A percentile compares a stretch with the other conserved stretches of the same genome.
These are phyloP conservation scores for Nitzschia sp. DNA, from an alignment of 108 stramenopile genomes.

Conservation along the genomic window DNA sequence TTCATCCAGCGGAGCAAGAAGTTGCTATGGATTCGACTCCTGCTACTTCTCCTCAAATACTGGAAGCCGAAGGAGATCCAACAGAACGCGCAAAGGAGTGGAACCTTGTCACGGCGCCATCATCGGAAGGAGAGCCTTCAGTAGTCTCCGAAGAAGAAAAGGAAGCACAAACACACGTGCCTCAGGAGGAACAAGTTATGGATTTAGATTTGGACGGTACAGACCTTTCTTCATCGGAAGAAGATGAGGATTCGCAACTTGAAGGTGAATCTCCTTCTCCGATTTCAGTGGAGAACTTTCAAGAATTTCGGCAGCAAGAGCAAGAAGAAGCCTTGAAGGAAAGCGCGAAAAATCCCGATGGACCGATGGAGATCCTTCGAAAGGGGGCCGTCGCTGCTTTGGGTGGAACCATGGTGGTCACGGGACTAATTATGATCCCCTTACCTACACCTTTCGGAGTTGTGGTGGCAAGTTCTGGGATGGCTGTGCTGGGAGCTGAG, in stretches of 20 bases:
- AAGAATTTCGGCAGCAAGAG: constrained; percentile 10
- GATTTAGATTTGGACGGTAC: too few relatives aligned
- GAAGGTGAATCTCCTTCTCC: neutral
- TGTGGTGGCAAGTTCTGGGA: constrained; percentile 46
- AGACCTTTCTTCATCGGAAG: too few relatives aligned
- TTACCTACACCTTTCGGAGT: constrained; percentile 52
- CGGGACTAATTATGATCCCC: constrained; percentile 54
- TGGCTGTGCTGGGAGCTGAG: constrained; percentile 55
- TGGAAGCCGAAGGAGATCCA: neutral
- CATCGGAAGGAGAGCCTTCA: neutral
- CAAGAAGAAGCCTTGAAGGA: neutral
- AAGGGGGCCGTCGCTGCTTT: constrained; percentile 57
- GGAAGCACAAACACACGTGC: neutral
- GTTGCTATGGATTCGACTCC: too few relatives aligned
- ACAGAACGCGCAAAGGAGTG: neutral
- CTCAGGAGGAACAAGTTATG: neutral
- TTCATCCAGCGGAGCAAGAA: too few relatives aligned
- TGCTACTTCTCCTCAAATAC: neutral
- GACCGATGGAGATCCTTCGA: constrained; percentile 28
- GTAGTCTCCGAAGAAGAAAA: neutral
- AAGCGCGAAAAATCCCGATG: neutral
- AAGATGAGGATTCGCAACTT: neutral
- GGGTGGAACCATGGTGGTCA: constrained; percentile 50
- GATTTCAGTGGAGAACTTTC: neutral
- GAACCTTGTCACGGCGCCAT: neutral